These are phyloP conservation scores for Mycena belliarum DNA, from an alignment of 768 basidiomycete species.

Conservation along the genomic window DNA sequence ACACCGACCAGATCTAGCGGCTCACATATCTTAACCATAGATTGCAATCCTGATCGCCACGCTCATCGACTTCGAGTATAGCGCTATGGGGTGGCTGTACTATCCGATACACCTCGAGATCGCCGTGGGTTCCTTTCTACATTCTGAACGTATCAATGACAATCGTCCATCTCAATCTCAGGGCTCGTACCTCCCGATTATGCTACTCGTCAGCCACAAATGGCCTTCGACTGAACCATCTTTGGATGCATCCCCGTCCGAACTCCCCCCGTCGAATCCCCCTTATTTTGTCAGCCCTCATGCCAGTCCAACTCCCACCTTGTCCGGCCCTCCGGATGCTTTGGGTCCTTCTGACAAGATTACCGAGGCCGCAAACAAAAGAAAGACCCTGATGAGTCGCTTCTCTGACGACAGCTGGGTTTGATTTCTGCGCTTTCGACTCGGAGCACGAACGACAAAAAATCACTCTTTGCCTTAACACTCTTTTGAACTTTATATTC, in stretches of 20 bases:
- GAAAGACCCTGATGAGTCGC: background rate
- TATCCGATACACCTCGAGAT: constrained; percentile 2
- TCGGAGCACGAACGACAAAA: too few species aligned
- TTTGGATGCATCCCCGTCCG: background rate
- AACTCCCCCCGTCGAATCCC: background rate
- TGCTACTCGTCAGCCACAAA: background rate
- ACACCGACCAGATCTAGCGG: background rate
- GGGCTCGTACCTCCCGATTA: constrained; percentile 5
- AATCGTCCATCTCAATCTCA: background rate
- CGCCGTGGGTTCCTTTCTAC: background rate
- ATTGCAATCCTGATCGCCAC: background rate
- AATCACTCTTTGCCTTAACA: too few species aligned
- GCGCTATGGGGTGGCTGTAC: constrained; percentile 4
- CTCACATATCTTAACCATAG: background rate
- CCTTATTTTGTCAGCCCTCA: background rate
- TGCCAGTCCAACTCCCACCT: background rate
- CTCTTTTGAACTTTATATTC: too few species aligned
- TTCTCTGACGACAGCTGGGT: background rate
- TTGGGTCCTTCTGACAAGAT: background rate
- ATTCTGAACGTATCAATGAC: background rate
- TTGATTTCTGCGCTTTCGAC: too few species aligned
- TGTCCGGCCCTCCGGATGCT: background rate
- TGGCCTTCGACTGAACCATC: background rate
- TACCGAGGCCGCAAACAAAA: background rate
- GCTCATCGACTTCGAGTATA: background rate